Base-by-base conservation (phyloP, 148 eudicot species). In the Silene latifolia region DNA sequence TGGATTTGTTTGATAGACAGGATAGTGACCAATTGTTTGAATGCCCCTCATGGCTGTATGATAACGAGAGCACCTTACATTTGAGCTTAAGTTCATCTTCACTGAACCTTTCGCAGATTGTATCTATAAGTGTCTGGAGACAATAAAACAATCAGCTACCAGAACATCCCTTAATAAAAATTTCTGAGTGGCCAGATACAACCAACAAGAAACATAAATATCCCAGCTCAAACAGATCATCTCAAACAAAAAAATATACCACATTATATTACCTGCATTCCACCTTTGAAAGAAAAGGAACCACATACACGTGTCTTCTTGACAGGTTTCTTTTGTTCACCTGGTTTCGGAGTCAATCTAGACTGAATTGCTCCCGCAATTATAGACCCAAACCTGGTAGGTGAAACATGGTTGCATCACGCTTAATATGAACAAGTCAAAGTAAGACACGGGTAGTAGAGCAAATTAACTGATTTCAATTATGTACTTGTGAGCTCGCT, bases 231-330 rank as follows among this genome's bases (percentile, higher is more conserved):
- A 56, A 23, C 29, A 71, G n/a, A 69, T 39, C 25, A 19, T 8
- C 71, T 63, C 12, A 7, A 18, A 63, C 29, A 67, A 18, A 72
- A 8, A 4, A 69, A 27, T 21, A n/a, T 51, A 24, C 27, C 65
- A 61, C 0, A 77, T 67, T 35, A 18, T 17, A 18, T 73, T 89
- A 95, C 98, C 92, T 95, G 97, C 98, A 95, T 95, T 80, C 98
- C 98, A 78, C 98, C 98, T 27, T 82, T 66, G 85, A 95, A 95
- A 72, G 98, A 92, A 85, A 95, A 95, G 27, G 98, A 95, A 67
- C 89, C 92, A 25, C 89, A 88, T 75, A 21, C 82, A 25, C 71
- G 89, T 63, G 83, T 84, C 82, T 77, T 86, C 70, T 69, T 80
- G 72, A 72, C 62, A 63, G 95, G 74, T 72, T 74, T 75, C 70